These are phyloP conservation scores for Inga leiocalycina DNA, from an alignment of 306 rosid genomes.

Conservation along the genomic window DNA sequence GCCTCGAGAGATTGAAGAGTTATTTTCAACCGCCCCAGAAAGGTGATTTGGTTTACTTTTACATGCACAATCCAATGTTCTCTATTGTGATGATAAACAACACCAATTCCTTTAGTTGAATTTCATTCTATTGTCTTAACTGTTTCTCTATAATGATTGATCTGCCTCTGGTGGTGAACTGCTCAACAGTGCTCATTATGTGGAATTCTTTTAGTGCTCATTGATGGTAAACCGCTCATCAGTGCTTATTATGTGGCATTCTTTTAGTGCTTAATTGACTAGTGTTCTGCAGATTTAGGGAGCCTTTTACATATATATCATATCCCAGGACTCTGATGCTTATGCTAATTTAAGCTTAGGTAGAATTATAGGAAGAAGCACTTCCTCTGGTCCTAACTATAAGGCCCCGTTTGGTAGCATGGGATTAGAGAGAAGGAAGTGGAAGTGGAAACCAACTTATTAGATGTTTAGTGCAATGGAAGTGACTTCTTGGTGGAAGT, in stretches of 20 bases:
- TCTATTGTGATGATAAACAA: neutral
- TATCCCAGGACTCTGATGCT: neutral
- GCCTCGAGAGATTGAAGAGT: conserved; percentile 85
- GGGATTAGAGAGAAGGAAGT: too few species aligned
- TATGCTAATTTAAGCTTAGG: neutral
- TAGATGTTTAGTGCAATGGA: too few species aligned
- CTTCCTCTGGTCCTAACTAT: neutral
- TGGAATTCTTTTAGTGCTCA: neutral
- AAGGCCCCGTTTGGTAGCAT: neutral
- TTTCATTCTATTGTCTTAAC: neutral
- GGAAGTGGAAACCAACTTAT: too few species aligned
- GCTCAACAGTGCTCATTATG: neutral
- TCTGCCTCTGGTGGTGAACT: neutral
- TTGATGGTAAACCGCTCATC: neutral
- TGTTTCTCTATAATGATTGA: neutral
- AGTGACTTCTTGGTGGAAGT: too few species aligned
- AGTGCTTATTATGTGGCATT: neutral
- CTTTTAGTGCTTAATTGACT: neutral
- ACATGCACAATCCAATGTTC: conserved; percentile 4
- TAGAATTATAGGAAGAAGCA: neutral
- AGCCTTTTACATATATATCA: neutral
- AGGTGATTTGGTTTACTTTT: conserved; percentile 50
- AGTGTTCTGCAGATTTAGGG: neutral
- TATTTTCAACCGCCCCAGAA: conserved; percentile 96
- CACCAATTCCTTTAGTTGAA: neutral